Percentiles rank a stretch among this genome's conserved stretches.
phyloP scores from a whole-genome alignment of 805 yeast species.

The Kluyveromyces aestuarii region DNA sequence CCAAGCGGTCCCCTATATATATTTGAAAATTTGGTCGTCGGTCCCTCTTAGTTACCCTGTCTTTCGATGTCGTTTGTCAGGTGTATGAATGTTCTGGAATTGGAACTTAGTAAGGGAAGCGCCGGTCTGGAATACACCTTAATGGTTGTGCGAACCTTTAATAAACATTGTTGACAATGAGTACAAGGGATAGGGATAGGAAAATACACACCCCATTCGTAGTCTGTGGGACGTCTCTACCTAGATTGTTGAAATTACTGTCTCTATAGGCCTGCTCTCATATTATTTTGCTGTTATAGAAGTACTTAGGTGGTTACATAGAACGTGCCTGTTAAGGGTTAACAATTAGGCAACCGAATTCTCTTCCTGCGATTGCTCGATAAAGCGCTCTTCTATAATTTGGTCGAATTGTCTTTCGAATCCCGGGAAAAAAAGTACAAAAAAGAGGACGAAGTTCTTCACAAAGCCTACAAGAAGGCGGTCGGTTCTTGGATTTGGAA shows the following conservation, averaged over 20 bases:
- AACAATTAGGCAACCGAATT: not conserved
- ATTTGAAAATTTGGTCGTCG: not conserved
- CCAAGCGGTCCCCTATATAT: not conserved
- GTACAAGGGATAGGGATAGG: too few species aligned
- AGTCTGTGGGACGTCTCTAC: too few species aligned
- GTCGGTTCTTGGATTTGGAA: slow-evolving; percentile 16
- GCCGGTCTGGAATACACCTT: not conserved
- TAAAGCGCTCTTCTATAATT: slow-evolving; percentile 2
- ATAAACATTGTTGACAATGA: too few species aligned
- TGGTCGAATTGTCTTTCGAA: slow-evolving; percentile 6
- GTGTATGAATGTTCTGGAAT: not conserved
- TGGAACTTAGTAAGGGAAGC: not conserved
- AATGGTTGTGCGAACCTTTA: too few species aligned
- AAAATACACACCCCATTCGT: too few species aligned
- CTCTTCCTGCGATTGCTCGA: slow-evolving; percentile 1
- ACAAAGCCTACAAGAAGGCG: slow-evolving; percentile 9
- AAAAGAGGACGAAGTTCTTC: slow-evolving; percentile 17
- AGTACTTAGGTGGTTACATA: not conserved
- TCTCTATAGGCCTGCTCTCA: too few species aligned
- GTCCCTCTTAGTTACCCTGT: not conserved
- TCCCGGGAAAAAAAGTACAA: slow-evolving; percentile 16
- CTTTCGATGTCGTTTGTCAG: not conserved
- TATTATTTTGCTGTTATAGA: too few species aligned
- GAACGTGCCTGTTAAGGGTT: not conserved
- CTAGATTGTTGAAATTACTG: too few species aligned